phyloP scores from a whole-genome alignment of 2,329 filamentous ascomycete genomes.

The Sarocladiaceae sp. region DNA sequence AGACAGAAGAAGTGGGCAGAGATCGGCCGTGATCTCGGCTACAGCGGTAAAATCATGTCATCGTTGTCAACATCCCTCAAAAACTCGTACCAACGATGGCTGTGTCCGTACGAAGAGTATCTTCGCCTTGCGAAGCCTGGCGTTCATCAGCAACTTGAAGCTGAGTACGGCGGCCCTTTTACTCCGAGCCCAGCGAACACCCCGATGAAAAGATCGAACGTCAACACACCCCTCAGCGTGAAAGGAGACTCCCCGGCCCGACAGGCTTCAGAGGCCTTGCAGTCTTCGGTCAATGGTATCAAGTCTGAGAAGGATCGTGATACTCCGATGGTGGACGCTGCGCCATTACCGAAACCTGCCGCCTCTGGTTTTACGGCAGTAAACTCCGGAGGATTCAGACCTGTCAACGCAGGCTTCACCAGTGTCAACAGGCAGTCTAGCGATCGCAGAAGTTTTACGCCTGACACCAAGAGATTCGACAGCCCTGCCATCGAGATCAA shows the following conservation, averaged over 20 bases:
- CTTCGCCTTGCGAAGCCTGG: slow-evolving; percentile 84
- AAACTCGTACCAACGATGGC: slow-evolving; percentile 96
- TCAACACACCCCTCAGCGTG: slow-evolving; percentile 52
- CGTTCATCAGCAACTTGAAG: slow-evolving; percentile 91
- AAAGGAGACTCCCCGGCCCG: slow-evolving; percentile 62
- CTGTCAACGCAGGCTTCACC: slow-evolving; percentile 66
- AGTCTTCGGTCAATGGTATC: slow-evolving; percentile 39
- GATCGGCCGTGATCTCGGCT: slow-evolving; percentile 91
- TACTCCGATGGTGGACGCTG: slow-evolving; percentile 40
- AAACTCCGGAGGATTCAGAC: slow-evolving; percentile 59
- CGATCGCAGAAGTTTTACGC: slow-evolving; percentile 52
- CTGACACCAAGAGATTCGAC: slow-evolving; percentile 41
- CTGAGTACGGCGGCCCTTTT: slow-evolving; percentile 86
- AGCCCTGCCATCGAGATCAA: slow-evolving; percentile 18
- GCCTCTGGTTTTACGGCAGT: slow-evolving; percentile 54
- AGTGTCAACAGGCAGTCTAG: slow-evolving; percentile 53
- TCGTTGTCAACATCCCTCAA: slow-evolving; percentile 95
- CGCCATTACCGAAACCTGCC: slow-evolving; percentile 31
- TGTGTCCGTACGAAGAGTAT: slow-evolving; percentile 95
- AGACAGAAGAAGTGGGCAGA: slow-evolving; percentile 99
- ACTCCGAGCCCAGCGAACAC: slow-evolving; percentile 66
- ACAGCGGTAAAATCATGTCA: slow-evolving; percentile 99
- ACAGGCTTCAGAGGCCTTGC: slow-evolving; percentile 47
- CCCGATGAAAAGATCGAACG: slow-evolving; percentile 61
- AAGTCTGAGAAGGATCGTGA: slow-evolving; percentile 42